Base-by-base conservation (phyloP, 2,329 filamentous ascomycete genomes). In the Colletotrichum graminicola region DNA sequence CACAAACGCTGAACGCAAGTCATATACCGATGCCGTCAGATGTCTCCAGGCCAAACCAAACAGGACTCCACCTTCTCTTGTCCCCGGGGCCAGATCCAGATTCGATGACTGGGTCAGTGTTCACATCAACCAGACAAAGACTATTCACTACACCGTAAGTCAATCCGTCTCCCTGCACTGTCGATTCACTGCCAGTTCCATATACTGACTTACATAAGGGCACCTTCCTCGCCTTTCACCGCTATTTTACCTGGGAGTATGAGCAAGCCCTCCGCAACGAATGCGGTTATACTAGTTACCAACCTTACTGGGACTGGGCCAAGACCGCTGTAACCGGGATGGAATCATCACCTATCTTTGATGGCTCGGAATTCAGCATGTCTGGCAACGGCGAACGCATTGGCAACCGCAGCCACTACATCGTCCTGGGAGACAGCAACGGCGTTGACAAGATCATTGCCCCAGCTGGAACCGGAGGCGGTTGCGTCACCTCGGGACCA, bases 381-480 rank as follows among this genome's bases (percentile, higher is more conserved):
- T 80, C 80, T 4, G 84, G 85, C 2, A 83, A 88, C 56, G 86
- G 86, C 10, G 76, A 71, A 41, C 76, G 62, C 65, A 74, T 79
- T 47, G 66, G 76, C 0, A 41, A 76, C 61, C 67, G 76, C n/a
- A 67, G 72, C 7, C 75, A 76, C 26, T 51, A 51, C 47, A 70
- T 78, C 12, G 70, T 76, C 7, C 74, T 78, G 16, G 82, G 75
- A 52, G 73, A 75, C 52, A 72, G 72, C 16, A 81, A 73, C 41
- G 74, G 75, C 1, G 73, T 78, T 11, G 75, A 74, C n/a, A 66
- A 75, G 1, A 43, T 77, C 29, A 73, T 74, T 43, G 74, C 86
- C 12, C 83, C 85, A 0, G 80, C 85, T 0, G 88, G 86, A 8
- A 80, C 79, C 2, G 88, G 89, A 10, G 88, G 89, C 55, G 89